Evolutionary conservation across 2,329 filamentous ascomycete genomes (phyloP).

Genomic region (Phialophora verrucosa): DNA sequence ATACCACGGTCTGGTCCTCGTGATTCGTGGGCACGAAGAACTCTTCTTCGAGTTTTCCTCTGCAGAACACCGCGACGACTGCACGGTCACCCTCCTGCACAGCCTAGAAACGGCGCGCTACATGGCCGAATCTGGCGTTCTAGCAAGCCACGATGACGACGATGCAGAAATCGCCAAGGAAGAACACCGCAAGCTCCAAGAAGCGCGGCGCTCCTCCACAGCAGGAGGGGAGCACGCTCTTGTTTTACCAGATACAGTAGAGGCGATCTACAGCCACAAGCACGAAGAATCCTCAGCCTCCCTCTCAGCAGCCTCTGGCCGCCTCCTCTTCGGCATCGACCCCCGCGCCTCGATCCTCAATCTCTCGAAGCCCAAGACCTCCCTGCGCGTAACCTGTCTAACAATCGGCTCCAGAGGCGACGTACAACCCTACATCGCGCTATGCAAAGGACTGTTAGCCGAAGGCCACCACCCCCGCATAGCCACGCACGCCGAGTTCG

Average conservation of each 20-base stretch:
- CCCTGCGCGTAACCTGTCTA: constrained; percentile 85
- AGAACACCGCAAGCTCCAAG: constrained; percentile 79
- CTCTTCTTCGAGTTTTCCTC: constrained; percentile 92
- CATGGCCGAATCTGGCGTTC: constrained; percentile 70
- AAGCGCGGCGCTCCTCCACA: constrained; percentile 64
- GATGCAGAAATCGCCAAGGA: constrained; percentile 76
- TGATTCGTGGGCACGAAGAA: constrained; percentile 92
- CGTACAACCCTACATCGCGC: constrained; percentile 94
- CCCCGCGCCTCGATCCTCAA: constrained; percentile 84
- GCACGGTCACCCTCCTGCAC: constrained; percentile 78
- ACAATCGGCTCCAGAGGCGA: constrained; percentile 96
- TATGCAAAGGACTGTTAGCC: constrained; percentile 86
- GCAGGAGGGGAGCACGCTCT: constrained; percentile 40
- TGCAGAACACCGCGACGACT: constrained; percentile 82
- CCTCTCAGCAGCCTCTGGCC: constrained; percentile 12
- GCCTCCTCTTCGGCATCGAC: constrained; percentile 75
- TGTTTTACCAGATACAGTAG: constrained; percentile 37
- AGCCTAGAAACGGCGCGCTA: constrained; percentile 74
- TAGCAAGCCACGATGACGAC: constrained; percentile 71
- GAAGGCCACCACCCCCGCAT: constrained; percentile 88
- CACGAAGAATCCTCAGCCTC: constrained; percentile 43
- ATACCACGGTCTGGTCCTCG: constrained; percentile 88
- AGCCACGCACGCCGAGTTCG: constrained; percentile 90
- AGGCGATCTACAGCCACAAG: constrained; percentile 39
- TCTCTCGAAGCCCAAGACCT: constrained; percentile 76